A percentile compares a stretch with the other conserved stretches of the same genome.
Conservation (phyloP, 129 eudicot genomes). For the Tagetes patula region DNA sequence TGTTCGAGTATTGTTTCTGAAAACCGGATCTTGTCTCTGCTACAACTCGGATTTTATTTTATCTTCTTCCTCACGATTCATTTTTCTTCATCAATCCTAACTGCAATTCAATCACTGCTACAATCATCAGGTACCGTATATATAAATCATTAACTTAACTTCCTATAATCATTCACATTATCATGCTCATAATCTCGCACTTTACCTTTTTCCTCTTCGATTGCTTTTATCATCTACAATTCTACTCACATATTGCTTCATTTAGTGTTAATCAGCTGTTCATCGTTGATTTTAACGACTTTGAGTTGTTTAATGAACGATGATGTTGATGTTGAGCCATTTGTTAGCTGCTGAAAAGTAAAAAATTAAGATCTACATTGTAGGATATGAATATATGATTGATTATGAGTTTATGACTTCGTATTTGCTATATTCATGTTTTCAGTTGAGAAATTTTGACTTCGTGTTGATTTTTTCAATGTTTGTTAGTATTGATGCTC, state of each 20-base stretch:
- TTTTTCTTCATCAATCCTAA: neutral
- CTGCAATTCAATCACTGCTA: constrained; percentile 9
- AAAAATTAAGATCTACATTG: constrained; percentile 26
- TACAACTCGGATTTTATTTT: constrained; percentile 29
- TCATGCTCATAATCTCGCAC: neutral
- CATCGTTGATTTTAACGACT: constrained; percentile 19
- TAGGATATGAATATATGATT: neutral
- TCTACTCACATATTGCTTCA: constrained; percentile 12
- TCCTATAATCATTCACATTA: constrained; percentile 25
- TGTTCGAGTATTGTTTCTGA: constrained; percentile 21
- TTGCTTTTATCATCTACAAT: constrained; percentile 7
- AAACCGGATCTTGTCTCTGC: constrained; percentile 37
- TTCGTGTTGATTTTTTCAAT: constrained; percentile 9
- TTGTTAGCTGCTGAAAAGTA: constrained; percentile 27
- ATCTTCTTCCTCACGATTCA: constrained; percentile 10
- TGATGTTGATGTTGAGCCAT: constrained; percentile 26
- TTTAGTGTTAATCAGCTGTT: constrained; percentile 26
- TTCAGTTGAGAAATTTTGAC: constrained; percentile 14
- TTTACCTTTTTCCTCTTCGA: neutral
- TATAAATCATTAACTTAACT: constrained; percentile 21
- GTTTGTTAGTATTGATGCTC: neutral
- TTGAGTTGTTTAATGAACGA: constrained; percentile 11
- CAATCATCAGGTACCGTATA: constrained; percentile 26
- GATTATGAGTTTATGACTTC: constrained; percentile 9
- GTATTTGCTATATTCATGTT: neutral